Conservation (phyloP, 192 early-diverging fungal genomes). For the Lobulomyces angularis region DNA sequence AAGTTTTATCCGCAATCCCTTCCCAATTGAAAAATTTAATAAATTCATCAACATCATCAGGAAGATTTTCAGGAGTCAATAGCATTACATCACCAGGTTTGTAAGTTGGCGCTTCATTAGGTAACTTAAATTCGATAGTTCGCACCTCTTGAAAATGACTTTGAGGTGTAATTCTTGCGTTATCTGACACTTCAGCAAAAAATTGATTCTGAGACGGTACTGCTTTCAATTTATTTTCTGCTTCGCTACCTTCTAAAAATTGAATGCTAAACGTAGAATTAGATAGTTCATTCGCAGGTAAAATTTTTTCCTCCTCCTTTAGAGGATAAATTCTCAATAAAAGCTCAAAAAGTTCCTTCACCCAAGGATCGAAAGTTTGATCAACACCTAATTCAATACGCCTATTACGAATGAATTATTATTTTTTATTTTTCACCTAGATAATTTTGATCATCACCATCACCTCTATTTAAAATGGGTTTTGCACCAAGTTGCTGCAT, state of each 20-base stretch:
- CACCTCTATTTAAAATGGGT: conserved; percentile 55
- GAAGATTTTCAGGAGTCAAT: conserved; percentile 60
- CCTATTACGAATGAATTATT: neutral
- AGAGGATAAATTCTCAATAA: conserved; percentile 52
- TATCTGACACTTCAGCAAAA: conserved; percentile 14
- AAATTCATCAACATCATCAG: conserved; percentile 54
- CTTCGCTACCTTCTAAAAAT: conserved; percentile 21
- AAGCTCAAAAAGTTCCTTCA: conserved; percentile 57
- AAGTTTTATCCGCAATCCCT: conserved; percentile 44
- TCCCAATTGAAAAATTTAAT: conserved; percentile 60
- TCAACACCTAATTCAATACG: conserved; percentile 43
- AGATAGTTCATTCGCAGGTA: conserved; percentile 30
- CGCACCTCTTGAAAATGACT: conserved; percentile 93
- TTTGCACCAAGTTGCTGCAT: conserved; percentile 73
- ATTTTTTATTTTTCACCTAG: conserved; percentile 44
- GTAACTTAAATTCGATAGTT: conserved; percentile 51
- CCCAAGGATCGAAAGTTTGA: conserved; percentile 82
- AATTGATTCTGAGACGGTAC: too few relatives aligned
- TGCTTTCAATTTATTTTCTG: neutral
- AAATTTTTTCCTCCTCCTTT: conserved; percentile 31
- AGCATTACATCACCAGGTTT: conserved; percentile 70
- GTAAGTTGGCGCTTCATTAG: conserved; percentile 29
- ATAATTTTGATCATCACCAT: conserved; percentile 94
- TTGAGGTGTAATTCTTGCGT: conserved; percentile 55
- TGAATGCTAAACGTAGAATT: conserved; percentile 28